Conservation (phyloP, 768 basidiomycete species). For the Xerocomellus intermedius region DNA sequence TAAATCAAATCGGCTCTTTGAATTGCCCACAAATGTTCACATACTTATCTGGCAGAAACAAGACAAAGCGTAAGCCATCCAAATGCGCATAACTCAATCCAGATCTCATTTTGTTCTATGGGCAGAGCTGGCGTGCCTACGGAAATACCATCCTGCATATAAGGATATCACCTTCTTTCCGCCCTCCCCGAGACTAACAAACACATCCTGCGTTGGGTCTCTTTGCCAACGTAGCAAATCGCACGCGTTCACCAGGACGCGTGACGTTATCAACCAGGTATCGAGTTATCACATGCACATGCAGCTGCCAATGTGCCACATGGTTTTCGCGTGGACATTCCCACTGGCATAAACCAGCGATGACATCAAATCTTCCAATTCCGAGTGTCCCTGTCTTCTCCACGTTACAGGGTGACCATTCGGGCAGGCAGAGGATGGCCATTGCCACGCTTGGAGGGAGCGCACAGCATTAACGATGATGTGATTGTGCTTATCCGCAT, state of each 20-base stretch:
- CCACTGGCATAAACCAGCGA: conserved; percentile 7
- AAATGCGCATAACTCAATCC: not conserved
- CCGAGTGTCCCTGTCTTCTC: conserved; percentile 9
- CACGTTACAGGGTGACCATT: conserved; percentile 5
- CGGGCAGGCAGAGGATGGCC: not conserved
- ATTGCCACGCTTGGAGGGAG: conserved; percentile 1
- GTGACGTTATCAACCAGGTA: conserved; percentile 1
- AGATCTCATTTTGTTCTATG: not conserved
- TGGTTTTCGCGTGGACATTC: conserved; percentile 18
- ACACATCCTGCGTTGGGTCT: not conserved
- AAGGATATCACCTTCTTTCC: not conserved
- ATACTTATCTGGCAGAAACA: conserved; percentile 10
- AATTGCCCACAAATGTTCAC: not conserved
- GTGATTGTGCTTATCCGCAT: conserved; percentile 20
- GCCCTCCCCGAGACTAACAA: not conserved
- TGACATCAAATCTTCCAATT: conserved; percentile 20
- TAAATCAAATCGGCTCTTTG: not conserved
- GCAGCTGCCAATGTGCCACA: not conserved
- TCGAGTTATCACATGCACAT: conserved; percentile 5
- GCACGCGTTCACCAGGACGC: not conserved
- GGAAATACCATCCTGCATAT: not conserved
- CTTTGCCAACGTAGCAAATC: not conserved
- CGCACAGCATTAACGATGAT: conserved; percentile 5
- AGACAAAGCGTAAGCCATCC: conserved; percentile 3
- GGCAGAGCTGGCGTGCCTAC: not conserved